These are phyloP conservation scores for Agaricus blazei DNA, from an alignment of 768 basidiomycete species.

Conservation along the genomic window DNA sequence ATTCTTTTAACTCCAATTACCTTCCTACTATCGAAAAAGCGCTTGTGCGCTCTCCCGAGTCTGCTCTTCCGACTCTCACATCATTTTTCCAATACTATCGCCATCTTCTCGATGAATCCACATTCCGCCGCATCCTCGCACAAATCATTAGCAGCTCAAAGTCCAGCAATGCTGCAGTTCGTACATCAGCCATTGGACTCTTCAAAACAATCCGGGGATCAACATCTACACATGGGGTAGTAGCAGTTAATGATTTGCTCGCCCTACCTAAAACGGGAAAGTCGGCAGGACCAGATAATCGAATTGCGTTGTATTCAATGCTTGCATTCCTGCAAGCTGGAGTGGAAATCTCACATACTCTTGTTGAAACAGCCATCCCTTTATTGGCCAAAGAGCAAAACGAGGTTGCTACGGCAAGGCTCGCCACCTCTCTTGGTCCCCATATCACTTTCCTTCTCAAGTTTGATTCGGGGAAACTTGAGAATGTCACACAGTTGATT, in stretches of 20 bases:
- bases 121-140: constrained; percentile 50
- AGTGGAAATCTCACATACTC: constrained; percentile 27
- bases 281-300: constrained; percentile 83
- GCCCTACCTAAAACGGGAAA: constrained; percentile 79
- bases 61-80: constrained; percentile 55
- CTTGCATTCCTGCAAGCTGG: constrained; percentile 50
- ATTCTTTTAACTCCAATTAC: constrained; percentile 48
- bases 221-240: neutral
- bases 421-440: constrained; percentile 47
- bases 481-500: constrained; percentile 42
- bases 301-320: constrained; percentile 78
- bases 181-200: constrained; percentile 49
- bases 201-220: constrained; percentile 43
- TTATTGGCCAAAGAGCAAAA: constrained; percentile 71
- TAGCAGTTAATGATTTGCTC: constrained; percentile 61
- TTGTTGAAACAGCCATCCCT: constrained; percentile 40
- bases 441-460: constrained; percentile 58
- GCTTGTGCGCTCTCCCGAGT: constrained; percentile 77
- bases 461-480: constrained; percentile 33
- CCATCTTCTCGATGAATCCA: constrained; percentile 39
- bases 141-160: constrained; percentile 66
- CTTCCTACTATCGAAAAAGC: constrained; percentile 78
- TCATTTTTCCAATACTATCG: constrained; percentile 55
- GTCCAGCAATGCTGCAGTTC: constrained; percentile 62
- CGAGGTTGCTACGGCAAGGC: constrained; percentile 53